Conservation (phyloP, 306 rosid genomes). For the Pyrus pyrifolia region DNA sequence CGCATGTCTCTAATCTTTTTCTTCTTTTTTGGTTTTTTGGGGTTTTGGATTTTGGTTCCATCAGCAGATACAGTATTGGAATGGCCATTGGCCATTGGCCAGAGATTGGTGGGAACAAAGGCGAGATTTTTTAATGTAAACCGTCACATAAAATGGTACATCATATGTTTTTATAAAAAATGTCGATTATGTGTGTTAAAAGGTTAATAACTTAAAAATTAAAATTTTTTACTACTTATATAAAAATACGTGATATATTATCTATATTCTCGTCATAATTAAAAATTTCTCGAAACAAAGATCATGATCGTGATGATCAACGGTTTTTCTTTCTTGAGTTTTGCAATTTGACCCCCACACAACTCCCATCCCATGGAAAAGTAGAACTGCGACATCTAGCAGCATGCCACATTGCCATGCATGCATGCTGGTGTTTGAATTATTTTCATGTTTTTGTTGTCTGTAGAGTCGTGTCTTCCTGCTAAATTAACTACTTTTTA, state of each 20-base stretch:
- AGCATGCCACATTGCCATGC: neutral
- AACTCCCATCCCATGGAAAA: neutral
- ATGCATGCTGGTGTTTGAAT: neutral
- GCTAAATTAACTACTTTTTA: neutral
- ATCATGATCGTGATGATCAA: neutral
- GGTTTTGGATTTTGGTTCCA: neutral
- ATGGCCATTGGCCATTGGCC: neutral
- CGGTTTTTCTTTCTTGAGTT: neutral
- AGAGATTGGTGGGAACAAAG: neutral
- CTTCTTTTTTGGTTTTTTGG: neutral
- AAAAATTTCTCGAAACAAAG: too few relatives aligned
- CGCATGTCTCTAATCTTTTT: slow-evolving; percentile 18
- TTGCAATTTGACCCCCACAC: slow-evolving; percentile 7
- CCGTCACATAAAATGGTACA: too few relatives aligned
- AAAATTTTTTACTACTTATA: too few relatives aligned
- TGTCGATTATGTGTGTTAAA: too few relatives aligned
- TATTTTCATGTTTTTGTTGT: neutral
- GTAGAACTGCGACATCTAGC: neutral
- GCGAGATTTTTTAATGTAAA: too few relatives aligned
- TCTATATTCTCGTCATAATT: too few relatives aligned
- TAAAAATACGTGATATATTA: too few relatives aligned
- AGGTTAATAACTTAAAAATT: too few relatives aligned
- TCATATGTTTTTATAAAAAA: too few relatives aligned
- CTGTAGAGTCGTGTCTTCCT: neutral
- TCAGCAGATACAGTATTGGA: neutral